Conservation (phyloP, 148 eudicot genomes). For the Simmondsia chinensis region DNA sequence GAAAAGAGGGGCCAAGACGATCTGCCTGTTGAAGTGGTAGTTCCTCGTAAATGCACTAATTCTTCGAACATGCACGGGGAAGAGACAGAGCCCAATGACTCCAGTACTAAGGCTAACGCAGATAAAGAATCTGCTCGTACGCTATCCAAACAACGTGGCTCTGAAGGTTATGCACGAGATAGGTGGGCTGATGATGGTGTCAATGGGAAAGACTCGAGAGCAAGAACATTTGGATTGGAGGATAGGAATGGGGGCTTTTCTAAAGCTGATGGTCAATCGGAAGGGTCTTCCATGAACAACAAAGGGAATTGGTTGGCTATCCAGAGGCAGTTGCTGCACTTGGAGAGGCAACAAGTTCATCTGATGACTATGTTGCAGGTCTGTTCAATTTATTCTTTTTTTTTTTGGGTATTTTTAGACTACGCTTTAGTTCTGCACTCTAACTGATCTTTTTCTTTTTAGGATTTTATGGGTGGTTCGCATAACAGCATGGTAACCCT, state of each 20-base stretch:
- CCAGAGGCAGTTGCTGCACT: constrained; percentile 77
- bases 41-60: constrained; percentile 61
- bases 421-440: constrained; percentile 8
- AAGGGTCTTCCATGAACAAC: constrained; percentile 45
- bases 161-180: constrained; percentile 27
- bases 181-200: constrained; percentile 25
- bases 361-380: constrained; percentile 99
- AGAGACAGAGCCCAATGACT: constrained; percentile 22
- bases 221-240: constrained; percentile 24
- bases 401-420: constrained; percentile 2
- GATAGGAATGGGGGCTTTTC: constrained; percentile 21
- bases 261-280: constrained; percentile 39
- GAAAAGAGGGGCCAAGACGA: constrained; percentile 64
- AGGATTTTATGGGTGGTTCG: constrained; percentile 99
- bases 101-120: constrained; percentile 28
- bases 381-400: constrained; percentile 5
- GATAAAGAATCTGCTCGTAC: constrained; percentile 18
- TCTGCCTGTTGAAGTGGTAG: constrained; percentile 81
- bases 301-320: constrained; percentile 92
- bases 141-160: constrained; percentile 31
- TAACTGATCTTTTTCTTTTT: constrained; percentile 9
- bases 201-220: constrained; percentile 28
- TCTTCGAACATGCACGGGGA: constrained; percentile 34
- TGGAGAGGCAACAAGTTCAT: constrained; percentile 93
- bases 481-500: constrained; percentile 90